phyloP scores from a whole-genome alignment of 1,284 basidiomycete species.

The Fomitopsis pinicola region DNA sequence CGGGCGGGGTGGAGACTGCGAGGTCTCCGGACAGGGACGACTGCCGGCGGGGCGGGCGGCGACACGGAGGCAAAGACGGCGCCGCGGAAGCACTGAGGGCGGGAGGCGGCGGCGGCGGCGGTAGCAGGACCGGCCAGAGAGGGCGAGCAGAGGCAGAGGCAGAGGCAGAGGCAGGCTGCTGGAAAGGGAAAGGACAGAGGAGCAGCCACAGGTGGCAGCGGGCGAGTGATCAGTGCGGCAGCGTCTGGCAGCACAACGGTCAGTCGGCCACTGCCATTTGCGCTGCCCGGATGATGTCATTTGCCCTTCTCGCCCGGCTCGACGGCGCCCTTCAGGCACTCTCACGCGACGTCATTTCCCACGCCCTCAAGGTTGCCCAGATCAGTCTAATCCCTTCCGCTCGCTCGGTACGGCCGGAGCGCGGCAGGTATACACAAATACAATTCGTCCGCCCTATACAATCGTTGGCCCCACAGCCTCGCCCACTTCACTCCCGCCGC shows the following conservation, averaged over 20 bases:
- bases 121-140: slow-evolving; percentile 2
- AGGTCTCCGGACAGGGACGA: slow-evolving; percentile 3
- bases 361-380: slow-evolving; percentile 11
- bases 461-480: not conserved
- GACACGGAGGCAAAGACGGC: slow-evolving; percentile 4
- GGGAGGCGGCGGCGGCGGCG: slow-evolving; percentile 2
- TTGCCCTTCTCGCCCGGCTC: slow-evolving; percentile 5
- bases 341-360: slow-evolving; percentile 21
- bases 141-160: slow-evolving; percentile 1
- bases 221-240: not conserved
- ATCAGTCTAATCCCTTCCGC: not conserved
- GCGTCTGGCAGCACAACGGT: not conserved
- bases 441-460: not conserved
- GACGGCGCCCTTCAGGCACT: slow-evolving; percentile 13
- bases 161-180: not conserved
- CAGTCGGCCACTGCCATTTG: slow-evolving; percentile 1
- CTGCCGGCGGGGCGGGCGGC: slow-evolving; percentile 12
- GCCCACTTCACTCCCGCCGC: not conserved
- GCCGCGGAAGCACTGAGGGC: slow-evolving; percentile 1
- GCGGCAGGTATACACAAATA: slow-evolving; percentile 5
- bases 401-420: not conserved
- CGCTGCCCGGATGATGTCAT: slow-evolving; percentile 20
- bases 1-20: slow-evolving; percentile 1
- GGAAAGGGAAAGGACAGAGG: slow-evolving; percentile 4
- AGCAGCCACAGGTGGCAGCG: slow-evolving; percentile 1